Evolutionary conservation across 306 rosid species (phyloP).

Genomic region (Heteromeles arbutifolia): DNA sequence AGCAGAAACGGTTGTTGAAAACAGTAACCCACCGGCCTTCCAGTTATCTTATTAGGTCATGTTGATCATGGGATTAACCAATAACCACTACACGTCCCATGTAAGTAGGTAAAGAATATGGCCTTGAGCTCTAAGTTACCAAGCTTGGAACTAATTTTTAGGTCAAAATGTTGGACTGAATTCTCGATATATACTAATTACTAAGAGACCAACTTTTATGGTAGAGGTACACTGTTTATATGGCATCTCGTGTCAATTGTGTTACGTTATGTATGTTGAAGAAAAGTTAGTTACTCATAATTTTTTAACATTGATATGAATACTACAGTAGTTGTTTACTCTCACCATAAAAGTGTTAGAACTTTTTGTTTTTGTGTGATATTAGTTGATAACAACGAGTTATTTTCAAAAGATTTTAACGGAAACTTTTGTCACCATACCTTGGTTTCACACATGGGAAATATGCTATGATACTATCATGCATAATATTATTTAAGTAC

Average conservation of each 20-base stretch:
- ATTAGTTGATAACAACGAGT: neutral
- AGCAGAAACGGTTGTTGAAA: constrained; percentile 43
- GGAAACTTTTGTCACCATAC: neutral
- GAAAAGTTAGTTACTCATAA: no score
- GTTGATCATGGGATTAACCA: constrained; percentile 22
- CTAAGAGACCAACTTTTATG: neutral
- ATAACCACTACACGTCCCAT: neutral
- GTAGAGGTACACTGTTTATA: neutral
- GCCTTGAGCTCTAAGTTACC: neutral
- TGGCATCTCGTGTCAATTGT: neutral
- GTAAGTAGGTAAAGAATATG: neutral
- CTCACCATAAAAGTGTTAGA: neutral
- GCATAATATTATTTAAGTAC: no score
- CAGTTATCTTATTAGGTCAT: constrained; percentile 6
- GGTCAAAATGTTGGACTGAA: neutral
- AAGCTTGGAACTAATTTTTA: neutral
- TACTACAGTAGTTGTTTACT: neutral
- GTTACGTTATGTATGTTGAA: neutral
- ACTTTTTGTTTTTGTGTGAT: no score
- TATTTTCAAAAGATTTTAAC: neutral
- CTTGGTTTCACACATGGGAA: neutral
- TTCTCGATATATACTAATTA: no score
- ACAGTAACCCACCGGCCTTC: neutral
- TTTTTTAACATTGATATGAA: neutral
- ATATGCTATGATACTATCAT: neutral